Conservation (phyloP, 23 red algal species). For the Gracilaria domingensis region DNA sequence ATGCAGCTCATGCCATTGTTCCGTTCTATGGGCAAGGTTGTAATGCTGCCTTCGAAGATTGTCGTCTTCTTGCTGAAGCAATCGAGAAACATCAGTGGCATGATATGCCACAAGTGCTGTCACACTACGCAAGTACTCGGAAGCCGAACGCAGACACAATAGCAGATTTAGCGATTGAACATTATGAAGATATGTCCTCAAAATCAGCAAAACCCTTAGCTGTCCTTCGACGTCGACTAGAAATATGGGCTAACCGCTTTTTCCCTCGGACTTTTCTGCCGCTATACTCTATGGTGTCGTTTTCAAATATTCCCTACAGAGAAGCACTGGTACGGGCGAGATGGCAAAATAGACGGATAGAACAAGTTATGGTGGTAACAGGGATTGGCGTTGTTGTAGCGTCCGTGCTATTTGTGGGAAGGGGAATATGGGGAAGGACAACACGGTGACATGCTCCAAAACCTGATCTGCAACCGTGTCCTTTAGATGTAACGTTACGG, state of each 20-base stretch:
- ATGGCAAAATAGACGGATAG: slow-evolving; percentile 52
- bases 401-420: neutral
- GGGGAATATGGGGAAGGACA: neutral
- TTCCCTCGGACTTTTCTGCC: slow-evolving; percentile 81
- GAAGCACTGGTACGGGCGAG: slow-evolving; percentile 62
- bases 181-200: slow-evolving; percentile 95
- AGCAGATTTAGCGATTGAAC: slow-evolving; percentile 88
- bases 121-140: slow-evolving; percentile 59
- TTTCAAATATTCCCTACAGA: slow-evolving; percentile 92
- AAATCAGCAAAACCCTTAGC: slow-evolving; percentile 73
- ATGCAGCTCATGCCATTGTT: slow-evolving; percentile 99
- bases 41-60: slow-evolving; percentile 96
- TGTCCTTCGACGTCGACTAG: slow-evolving; percentile 62
- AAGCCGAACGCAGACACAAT: slow-evolving; percentile 89
- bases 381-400: neutral
- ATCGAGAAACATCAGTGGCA: slow-evolving; percentile 46
- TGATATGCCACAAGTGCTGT: slow-evolving; percentile 42
- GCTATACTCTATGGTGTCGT: slow-evolving; percentile 93
- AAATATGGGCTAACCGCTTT: slow-evolving; percentile 67
- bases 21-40: slow-evolving; percentile 99
- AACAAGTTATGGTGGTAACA: neutral
- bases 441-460: neutral
- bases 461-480: neutral
- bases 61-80: slow-evolving; percentile 72
- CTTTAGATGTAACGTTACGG: neutral